Evolutionary conservation across 306 rosid species (phyloP).

Genomic region (Erythrophleum fordii): DNA sequence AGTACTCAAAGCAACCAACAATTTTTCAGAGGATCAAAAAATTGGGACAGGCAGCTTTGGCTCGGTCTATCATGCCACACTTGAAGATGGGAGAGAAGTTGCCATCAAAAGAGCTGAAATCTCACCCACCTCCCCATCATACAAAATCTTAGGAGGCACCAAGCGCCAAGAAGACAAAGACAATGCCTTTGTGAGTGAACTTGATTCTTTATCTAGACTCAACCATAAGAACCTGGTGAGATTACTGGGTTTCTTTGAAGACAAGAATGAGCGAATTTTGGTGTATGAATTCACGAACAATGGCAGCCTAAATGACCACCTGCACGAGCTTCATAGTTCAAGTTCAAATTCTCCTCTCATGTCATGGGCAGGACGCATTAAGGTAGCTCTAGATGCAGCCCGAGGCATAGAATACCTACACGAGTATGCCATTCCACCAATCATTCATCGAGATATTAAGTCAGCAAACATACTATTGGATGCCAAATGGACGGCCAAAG

Average conservation of each 20-base stretch:
- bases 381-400: constrained; percentile 76
- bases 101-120: constrained; percentile 87
- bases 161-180: constrained; percentile 79
- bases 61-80: constrained; percentile 68
- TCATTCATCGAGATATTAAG: constrained; percentile 83
- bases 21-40: constrained; percentile 67
- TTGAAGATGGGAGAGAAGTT: constrained; percentile 72
- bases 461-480: constrained; percentile 75
- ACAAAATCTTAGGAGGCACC: constrained; percentile 32
- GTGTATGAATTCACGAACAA: constrained; percentile 79
- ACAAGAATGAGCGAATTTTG: constrained; percentile 64
- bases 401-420: constrained; percentile 78
- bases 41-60: constrained; percentile 88
- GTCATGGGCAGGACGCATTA: constrained; percentile 62
- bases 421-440: constrained; percentile 59
- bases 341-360: constrained; percentile 34
- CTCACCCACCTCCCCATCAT: constrained; percentile 40
- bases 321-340: constrained; percentile 48
- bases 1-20: constrained; percentile 58
- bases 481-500: constrained; percentile 58
- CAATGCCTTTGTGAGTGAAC: constrained; percentile 75
- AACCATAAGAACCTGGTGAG: constrained; percentile 85
- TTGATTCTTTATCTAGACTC: constrained; percentile 74
- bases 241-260: constrained; percentile 72
- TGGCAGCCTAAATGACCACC: constrained; percentile 78